Percentiles rank a stretch among this genome's conserved stretches.
phyloP scores from a whole-genome alignment of 495 filamentous ascomycete species.

The Hyaloscypha bicolor region DNA sequence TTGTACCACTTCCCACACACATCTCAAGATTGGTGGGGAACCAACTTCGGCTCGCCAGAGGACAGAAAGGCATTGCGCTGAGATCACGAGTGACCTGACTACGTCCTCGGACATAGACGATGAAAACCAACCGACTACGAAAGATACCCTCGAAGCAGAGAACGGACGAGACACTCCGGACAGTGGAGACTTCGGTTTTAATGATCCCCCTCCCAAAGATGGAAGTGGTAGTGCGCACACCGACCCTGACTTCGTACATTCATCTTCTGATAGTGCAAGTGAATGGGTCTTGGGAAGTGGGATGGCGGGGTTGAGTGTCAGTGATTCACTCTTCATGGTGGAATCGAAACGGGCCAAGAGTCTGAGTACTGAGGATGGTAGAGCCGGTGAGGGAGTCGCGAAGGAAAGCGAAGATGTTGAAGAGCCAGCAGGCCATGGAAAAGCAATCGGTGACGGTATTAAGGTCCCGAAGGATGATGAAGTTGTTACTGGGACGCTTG shows the following conservation, averaged over 20 bases:
- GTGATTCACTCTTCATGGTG: neutral
- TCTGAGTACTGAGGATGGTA: neutral
- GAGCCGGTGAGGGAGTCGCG: neutral
- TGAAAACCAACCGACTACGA: neutral
- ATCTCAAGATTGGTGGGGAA: too few species aligned
- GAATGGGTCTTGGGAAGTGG: neutral
- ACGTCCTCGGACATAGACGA: neutral
- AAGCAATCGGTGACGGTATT: too few species aligned
- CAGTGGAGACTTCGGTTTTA: too few species aligned
- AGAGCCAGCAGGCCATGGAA: neutral
- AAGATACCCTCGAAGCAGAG: neutral
- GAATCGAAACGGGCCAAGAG: neutral
- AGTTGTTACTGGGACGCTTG: neutral
- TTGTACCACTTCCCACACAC: too few species aligned
- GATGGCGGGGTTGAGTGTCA: neutral
- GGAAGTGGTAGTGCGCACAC: neutral
- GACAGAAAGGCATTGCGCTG: neutral
- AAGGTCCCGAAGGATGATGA: too few species aligned
- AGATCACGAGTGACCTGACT: neutral
- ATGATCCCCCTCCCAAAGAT: neutral
- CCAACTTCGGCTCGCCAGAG: neutral
- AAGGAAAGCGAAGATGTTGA: neutral
- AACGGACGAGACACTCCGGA: neutral
- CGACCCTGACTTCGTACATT: neutral
- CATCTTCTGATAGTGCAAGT: neutral